These are phyloP conservation scores for Pseudevernia furfuracea DNA, from an alignment of 495 filamentous ascomycete species.

Conservation along the genomic window DNA sequence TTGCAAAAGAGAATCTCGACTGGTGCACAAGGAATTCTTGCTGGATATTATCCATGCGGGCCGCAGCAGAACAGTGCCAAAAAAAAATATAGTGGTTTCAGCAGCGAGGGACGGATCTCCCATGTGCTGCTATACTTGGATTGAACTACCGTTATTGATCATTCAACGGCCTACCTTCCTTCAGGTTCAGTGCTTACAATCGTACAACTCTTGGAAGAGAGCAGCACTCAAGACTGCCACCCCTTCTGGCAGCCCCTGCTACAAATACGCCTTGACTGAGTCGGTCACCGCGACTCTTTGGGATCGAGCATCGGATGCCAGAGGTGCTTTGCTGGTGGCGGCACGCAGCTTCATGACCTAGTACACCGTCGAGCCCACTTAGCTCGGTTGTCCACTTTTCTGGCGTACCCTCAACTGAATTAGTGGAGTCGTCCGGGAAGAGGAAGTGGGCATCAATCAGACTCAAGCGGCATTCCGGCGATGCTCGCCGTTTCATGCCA, in stretches of 20 bases:
- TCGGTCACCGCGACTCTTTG: not conserved
- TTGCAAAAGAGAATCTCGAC: not conserved
- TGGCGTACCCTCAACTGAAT: not conserved
- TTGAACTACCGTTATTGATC: not conserved
- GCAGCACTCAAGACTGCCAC: not conserved
- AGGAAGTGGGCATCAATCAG: not conserved
- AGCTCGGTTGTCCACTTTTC: not conserved
- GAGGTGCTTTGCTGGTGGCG: not conserved
- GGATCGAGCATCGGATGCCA: not conserved
- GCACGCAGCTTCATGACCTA: not conserved
- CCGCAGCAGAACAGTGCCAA: not conserved
- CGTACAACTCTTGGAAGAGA: not conserved
- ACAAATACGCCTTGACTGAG: not conserved
- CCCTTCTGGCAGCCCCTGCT: not conserved
- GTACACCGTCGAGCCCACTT: not conserved
- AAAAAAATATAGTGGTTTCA: not conserved
- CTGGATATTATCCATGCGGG: not conserved
- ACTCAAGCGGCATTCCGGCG: not conserved
- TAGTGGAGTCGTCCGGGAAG: not conserved
- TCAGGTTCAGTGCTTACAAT: not conserved
- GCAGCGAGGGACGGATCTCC: not conserved
- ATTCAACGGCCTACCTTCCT: too few species aligned
- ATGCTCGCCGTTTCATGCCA: not conserved
- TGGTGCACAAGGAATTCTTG: not conserved
- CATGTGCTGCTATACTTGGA: not conserved